Conservation (phyloP, 805 yeast species). For the Teunomyces atbi region DNA sequence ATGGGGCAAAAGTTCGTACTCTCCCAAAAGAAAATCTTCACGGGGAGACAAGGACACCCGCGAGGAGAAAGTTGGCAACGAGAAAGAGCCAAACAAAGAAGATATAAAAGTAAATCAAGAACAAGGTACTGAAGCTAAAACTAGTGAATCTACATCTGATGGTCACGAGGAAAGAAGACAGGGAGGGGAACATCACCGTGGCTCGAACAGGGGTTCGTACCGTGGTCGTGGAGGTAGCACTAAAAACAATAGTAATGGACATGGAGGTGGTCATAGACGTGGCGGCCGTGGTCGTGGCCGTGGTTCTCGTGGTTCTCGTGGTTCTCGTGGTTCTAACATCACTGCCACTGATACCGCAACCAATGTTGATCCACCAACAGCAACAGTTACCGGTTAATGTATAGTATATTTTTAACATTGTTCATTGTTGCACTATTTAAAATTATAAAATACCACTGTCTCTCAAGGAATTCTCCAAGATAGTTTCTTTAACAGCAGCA, state of each 20-base stretch:
- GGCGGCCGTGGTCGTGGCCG: slow-evolving; percentile 9
- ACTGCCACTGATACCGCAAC: neutral
- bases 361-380: neutral
- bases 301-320: neutral
- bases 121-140: neutral
- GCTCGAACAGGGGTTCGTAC: neutral
- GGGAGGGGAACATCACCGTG: neutral
- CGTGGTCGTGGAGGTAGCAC: neutral
- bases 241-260: neutral
- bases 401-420: slow-evolving; percentile 7
- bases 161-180: neutral
- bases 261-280: neutral
- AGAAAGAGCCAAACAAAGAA: neutral
- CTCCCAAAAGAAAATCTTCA: neutral
- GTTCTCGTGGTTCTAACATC: neutral
- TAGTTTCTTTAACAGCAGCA: slow-evolving; percentile 80
- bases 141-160: neutral
- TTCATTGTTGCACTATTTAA: slow-evolving; percentile 2
- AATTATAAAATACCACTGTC: slow-evolving; percentile 66
- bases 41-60: neutral
- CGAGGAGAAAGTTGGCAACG: neutral
- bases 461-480: slow-evolving; percentile 69
- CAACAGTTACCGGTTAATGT: neutral
- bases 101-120: neutral
- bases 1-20: neutral